Base-by-base conservation (phyloP, 78 protist genomes). In the Diacronema lutheri region DNA sequence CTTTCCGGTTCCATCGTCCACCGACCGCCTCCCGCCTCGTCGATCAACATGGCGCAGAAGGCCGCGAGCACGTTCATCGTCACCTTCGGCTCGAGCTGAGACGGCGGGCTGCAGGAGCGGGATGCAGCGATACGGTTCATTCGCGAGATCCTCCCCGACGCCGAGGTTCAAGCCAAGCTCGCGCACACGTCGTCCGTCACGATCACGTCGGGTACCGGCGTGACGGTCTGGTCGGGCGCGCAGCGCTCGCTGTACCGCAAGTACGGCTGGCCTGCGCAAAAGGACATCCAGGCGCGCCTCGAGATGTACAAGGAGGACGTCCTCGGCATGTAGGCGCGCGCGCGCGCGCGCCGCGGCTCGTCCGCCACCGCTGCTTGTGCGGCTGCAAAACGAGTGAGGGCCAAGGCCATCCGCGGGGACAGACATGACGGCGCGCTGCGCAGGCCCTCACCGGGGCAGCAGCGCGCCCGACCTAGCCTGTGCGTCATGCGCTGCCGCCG, bases 201-300 rank as follows among this genome's bases (percentile, higher is more conserved):
- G 26, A 33, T 65, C 72, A 33, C 40, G 10, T 23, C 72, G 29
- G 16, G 14, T 26, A 33, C 9, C 41, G 31, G 26, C 19, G 29
- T 23, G 40, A 33, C 33, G 21, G 41, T 65, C 21, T 23, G 14
- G 25, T 33, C 1, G n/a, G 72, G 16, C 41, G 72, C 72, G 13
- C 72, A 65, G 72, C 72, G 72, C 29, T 38, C n/a, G 23, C 72
- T 65, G 40, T 65, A 65, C 40, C 72, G 72, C 16, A 65, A 65
- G 41, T 65, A 65, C 40, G 40, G 72, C 41, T 65, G 72, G 72
- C 72, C 72, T 2, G 72, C 72, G 44, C 4, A 33, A 41, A 19
- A 38, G 9, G 41, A 65, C 31, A 65, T 65, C 31, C 16, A 6
- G n/a, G 10, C n/a, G 72, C 40, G 37, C 20, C 38, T 65, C 21